Conservation (phyloP, 176 grass and related monocot species). For the Tuctoria greenei region DNA sequence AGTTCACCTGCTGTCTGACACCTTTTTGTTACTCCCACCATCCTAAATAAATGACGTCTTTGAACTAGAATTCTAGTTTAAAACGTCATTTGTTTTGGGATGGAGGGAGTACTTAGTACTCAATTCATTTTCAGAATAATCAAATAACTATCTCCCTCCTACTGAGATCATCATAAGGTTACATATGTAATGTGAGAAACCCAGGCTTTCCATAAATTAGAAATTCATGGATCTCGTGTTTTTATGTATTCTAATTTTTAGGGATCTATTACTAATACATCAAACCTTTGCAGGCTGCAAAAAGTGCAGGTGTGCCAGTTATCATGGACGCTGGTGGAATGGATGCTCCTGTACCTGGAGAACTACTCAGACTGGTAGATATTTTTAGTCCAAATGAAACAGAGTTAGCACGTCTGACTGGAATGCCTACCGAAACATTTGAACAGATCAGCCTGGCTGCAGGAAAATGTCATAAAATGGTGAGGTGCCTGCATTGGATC, state of each 20-base stretch:
- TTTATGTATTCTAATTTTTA: constrained; percentile 16
- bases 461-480: constrained; percentile 72
- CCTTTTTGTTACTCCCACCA: no score
- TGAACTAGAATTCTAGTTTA: no score
- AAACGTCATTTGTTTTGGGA: no score
- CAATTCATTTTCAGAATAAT: not conserved
- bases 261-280: not conserved
- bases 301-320: constrained; percentile 77
- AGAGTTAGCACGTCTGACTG: constrained; percentile 77
- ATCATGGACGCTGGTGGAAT: constrained; percentile 94
- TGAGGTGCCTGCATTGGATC: constrained; percentile 35
- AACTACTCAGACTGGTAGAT: constrained; percentile 74
- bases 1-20: constrained; percentile 11
- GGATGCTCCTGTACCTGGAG: constrained; percentile 78
- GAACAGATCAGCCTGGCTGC: constrained; percentile 78
- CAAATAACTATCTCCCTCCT: not conserved
- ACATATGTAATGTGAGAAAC: not conserved
- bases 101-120: no score
- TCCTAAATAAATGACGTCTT: no score
- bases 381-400: constrained; percentile 99
- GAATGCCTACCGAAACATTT: constrained; percentile 75
- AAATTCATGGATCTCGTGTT: not conserved
- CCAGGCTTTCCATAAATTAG: not conserved
- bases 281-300: constrained; percentile 59
- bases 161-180: not conserved